These are phyloP conservation scores for Penstemon davidsonii DNA, from an alignment of 257 asterid species.

Conservation along the genomic window DNA sequence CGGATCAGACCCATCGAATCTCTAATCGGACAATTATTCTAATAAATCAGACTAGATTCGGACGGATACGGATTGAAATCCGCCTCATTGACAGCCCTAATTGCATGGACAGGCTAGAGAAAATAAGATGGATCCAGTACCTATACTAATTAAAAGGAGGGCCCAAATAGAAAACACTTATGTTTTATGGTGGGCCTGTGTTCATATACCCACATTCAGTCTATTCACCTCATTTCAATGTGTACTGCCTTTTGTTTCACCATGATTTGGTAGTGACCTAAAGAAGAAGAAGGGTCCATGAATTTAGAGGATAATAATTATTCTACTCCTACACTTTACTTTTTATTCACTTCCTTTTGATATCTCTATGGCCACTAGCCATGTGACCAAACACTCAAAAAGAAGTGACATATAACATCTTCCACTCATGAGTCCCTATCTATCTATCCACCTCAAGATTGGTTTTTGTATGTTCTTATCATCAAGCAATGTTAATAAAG, in stretches of 20 bases:
- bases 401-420: slow-evolving; percentile 33
- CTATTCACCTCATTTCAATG: not conserved
- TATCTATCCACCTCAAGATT: slow-evolving; percentile 3
- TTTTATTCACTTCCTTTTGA: slow-evolving; percentile 19
- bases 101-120: not conserved
- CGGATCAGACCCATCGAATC: too few species aligned
- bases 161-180: not conserved
- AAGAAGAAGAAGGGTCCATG: slow-evolving; percentile 43
- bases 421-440: slow-evolving; percentile 39
- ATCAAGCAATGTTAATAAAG: not conserved
- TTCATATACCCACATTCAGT: not conserved
- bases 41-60: too few species aligned
- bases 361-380: slow-evolving; percentile 33
- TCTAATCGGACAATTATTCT: too few species aligned
- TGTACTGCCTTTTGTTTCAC: slow-evolving; percentile 9
- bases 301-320: slow-evolving; percentile 34
- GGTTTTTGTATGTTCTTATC: slow-evolving; percentile 28
- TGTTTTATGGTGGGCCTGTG: not conserved
- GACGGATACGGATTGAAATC: too few species aligned
- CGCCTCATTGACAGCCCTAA: not conserved
- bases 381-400: slow-evolving; percentile 42
- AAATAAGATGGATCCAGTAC: not conserved
- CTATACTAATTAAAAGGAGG: not conserved
- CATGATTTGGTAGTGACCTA: slow-evolving; percentile 28
- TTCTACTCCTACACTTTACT: slow-evolving; percentile 20